A percentile compares a stretch with the other conserved stretches of the same genome.
Conservation (phyloP, 495 filamentous ascomycete genomes). For the Staphylotrichum longicolle region DNA sequence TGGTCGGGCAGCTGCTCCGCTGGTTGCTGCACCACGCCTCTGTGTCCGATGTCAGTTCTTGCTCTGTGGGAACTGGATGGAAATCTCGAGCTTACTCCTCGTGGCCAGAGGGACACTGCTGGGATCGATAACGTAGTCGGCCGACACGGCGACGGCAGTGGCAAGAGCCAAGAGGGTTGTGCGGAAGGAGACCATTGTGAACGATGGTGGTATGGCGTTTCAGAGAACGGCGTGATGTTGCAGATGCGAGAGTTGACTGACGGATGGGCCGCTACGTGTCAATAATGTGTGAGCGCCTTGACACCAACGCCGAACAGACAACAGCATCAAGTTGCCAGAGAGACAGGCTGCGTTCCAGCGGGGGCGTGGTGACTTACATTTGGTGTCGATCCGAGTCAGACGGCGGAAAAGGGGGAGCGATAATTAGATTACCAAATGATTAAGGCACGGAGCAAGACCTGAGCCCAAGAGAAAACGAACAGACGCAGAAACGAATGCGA, state of each 20-base stretch:
- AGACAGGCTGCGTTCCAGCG: conserved; percentile 13
- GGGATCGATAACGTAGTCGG: conserved; percentile 60
- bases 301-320: not conserved
- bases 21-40: conserved; percentile 70
- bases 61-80: not conserved
- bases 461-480: conserved; percentile 4
- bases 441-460: not conserved
- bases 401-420: conserved; percentile 14
- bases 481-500: conserved; percentile 25
- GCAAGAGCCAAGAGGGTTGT: conserved; percentile 47
- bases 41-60: conserved; percentile 29
- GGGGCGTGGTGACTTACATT: conserved; percentile 10
- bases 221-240: not conserved
- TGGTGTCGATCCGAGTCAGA: conserved; percentile 5
- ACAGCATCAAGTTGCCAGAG: conserved; percentile 10
- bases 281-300: conserved; percentile 15
- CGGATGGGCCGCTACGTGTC: conserved; percentile 3
- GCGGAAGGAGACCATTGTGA: conserved; percentile 49
- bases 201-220: conserved; percentile 1
- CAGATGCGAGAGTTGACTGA: not conserved
- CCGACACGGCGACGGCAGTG: conserved; percentile 42
- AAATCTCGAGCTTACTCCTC: conserved; percentile 35
- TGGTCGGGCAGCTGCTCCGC: conserved; percentile 65
- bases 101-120: conserved; percentile 50
- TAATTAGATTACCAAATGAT: conserved; percentile 10